These are phyloP conservation scores for Cicer judaicum DNA, from an alignment of 306 rosid genomes.

Conservation along the genomic window DNA sequence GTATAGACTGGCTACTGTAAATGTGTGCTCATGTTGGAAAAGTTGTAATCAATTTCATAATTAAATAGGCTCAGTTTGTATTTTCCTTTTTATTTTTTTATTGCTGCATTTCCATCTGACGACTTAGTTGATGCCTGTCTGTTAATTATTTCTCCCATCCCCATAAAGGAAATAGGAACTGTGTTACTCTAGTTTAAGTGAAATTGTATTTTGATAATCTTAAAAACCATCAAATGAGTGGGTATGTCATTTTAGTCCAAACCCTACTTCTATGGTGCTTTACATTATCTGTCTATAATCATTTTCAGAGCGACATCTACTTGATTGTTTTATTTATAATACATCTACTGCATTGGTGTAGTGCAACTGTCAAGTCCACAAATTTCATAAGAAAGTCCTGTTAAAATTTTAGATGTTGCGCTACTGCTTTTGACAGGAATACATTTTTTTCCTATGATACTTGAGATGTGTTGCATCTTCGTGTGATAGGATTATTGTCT, in stretches of 20 bases:
- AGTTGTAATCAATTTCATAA: slow-evolving; percentile 52
- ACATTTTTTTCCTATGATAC: too few species aligned
- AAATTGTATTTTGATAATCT: slow-evolving; percentile 43
- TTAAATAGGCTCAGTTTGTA: slow-evolving; percentile 47
- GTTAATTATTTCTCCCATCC: slow-evolving; percentile 41
- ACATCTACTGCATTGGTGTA: too few species aligned
- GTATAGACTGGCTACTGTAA: slow-evolving; percentile 54
- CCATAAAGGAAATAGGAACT: slow-evolving; percentile 48
- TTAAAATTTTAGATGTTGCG: too few species aligned
- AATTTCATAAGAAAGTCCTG: too few species aligned
- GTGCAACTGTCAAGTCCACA: too few species aligned
- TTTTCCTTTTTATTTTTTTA: slow-evolving; percentile 8
- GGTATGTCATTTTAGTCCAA: slow-evolving; percentile 31
- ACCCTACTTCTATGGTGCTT: slow-evolving; percentile 9
- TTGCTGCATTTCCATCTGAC: slow-evolving; percentile 46
- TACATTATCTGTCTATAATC: slow-evolving; percentile 1
- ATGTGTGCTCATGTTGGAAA: slow-evolving; percentile 54
- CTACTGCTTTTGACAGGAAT: too few species aligned
- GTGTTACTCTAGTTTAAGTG: slow-evolving; percentile 44
- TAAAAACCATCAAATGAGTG: slow-evolving; percentile 50
- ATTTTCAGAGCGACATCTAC: not conserved
- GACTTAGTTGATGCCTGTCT: slow-evolving; percentile 47
- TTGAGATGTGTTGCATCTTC: too few species aligned
- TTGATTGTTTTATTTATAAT: too few species aligned
- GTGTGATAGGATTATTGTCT: too few species aligned